Evolutionary conservation across 2,329 filamentous ascomycete genomes (phyloP).

Genomic region (Penicillium sp.): DNA sequence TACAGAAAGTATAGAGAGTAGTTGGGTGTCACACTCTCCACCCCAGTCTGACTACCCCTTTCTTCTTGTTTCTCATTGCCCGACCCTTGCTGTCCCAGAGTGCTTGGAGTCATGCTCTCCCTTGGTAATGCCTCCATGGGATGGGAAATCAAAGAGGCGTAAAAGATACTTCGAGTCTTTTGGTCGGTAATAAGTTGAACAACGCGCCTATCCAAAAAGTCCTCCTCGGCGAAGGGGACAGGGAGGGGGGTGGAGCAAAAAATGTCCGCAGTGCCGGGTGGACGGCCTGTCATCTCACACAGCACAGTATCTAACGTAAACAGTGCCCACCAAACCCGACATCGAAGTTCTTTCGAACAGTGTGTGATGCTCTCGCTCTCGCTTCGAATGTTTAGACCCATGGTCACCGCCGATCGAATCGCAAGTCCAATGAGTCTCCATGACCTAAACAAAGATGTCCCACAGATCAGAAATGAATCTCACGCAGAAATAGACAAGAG

Average conservation of each 20-base stretch:
- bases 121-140: neutral
- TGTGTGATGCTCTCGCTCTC: conserved; percentile 36
- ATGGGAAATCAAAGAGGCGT: conserved; percentile 22
- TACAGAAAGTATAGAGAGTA: conserved; percentile 41
- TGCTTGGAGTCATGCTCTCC: conserved; percentile 11
- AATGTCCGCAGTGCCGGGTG: conserved; percentile 36
- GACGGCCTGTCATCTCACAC: conserved; percentile 44
- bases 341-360: conserved; percentile 42
- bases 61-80: conserved; percentile 18
- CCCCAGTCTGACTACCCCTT: conserved; percentile 20
- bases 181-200: conserved; percentile 35
- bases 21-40: conserved; percentile 36
- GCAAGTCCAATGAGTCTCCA: conserved; percentile 44
- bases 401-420: conserved; percentile 40
- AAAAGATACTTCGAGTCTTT: conserved; percentile 31
- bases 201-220: conserved; percentile 33
- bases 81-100: conserved; percentile 10
- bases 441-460: conserved; percentile 29
- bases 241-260: conserved; percentile 46
- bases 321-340: conserved; percentile 47
- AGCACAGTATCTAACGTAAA: conserved; percentile 43
- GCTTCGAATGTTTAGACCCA: conserved; percentile 46
- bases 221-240: conserved; percentile 40
- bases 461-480: neutral
- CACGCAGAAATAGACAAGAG: neutral